Evolutionary conservation across 768 basidiomycete genomes (phyloP).

Genomic region (Myochromella boudieri): DNA sequence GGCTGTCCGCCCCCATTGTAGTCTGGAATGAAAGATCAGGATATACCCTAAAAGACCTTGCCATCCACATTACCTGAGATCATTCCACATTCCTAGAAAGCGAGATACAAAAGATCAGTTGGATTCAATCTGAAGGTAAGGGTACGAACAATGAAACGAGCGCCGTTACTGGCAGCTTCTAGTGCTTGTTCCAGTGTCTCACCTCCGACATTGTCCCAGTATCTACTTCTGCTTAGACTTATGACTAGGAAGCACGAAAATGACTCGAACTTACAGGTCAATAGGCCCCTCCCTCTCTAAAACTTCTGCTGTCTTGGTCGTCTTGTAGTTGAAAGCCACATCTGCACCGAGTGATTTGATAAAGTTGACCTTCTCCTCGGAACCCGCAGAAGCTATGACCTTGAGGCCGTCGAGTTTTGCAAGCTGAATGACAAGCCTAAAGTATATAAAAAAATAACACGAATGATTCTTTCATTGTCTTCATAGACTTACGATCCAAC

Average conservation of each 20-base stretch:
- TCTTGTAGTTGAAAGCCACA: conserved; percentile 77
- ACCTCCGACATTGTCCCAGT: conserved; percentile 63
- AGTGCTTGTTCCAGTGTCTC: conserved; percentile 58
- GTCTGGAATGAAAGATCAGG: conserved; percentile 10
- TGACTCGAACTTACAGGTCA: conserved; percentile 39
- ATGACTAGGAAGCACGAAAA: neutral
- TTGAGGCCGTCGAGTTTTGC: conserved; percentile 54
- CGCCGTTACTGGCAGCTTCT: conserved; percentile 38
- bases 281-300: conserved; percentile 54
- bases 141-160: conserved; percentile 51
- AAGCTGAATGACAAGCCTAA: conserved; percentile 48
- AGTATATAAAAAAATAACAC: neutral
- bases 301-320: conserved; percentile 45
- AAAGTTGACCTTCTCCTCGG: conserved; percentile 71
- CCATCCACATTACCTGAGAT: conserved; percentile 28
- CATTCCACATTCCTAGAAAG: conserved; percentile 40
- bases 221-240: conserved; percentile 25
- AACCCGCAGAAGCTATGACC: conserved; percentile 72
- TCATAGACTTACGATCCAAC: conserved; percentile 10
- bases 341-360: conserved; percentile 64
- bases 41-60: neutral
- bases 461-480: neutral
- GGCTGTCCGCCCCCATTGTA: conserved; percentile 33
- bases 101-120: neutral
- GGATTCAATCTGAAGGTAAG: neutral